Percentiles rank a stretch among this genome's conserved stretches.
Evolutionary conservation across 306 rosid species (phyloP).

Genomic region (Dryas alaskensis): DNA sequence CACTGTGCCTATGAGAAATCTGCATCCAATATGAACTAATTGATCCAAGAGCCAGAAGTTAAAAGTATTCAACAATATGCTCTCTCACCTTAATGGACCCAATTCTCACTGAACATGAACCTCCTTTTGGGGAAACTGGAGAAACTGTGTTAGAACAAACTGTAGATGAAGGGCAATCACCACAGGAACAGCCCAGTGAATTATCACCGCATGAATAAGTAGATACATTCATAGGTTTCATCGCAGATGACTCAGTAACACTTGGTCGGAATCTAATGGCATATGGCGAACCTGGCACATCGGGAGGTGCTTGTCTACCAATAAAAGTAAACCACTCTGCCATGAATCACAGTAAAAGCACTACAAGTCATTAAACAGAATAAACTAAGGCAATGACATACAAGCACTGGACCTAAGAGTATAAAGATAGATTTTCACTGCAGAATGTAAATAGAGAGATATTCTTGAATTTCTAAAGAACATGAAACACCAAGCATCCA

Average conservation of each 20-base stretch:
- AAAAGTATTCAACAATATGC: slow-evolving; percentile 11
- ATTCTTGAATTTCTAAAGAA: background rate
- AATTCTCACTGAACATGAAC: slow-evolving; percentile 70
- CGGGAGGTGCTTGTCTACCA: slow-evolving; percentile 64
- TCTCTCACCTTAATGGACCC: slow-evolving; percentile 77
- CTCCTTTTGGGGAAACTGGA: slow-evolving; percentile 41
- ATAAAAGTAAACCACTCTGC: slow-evolving; percentile 93
- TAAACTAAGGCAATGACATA: slow-evolving; percentile 13
- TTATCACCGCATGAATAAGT: slow-evolving; percentile 84
- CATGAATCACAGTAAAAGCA: slow-evolving; percentile 31
- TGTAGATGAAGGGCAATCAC: slow-evolving; percentile 88
- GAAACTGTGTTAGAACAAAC: slow-evolving; percentile 65
- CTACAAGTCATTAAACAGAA: slow-evolving; percentile 18
- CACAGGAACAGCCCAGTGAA: slow-evolving; percentile 96
- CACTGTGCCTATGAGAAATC: background rate
- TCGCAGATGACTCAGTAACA: slow-evolving; percentile 54
- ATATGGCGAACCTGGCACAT: slow-evolving; percentile 77
- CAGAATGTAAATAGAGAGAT: background rate
- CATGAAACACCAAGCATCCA: background rate
- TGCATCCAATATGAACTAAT: background rate
- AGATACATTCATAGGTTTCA: slow-evolving; percentile 91
- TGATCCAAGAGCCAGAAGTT: background rate
- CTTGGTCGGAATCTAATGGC: slow-evolving; percentile 61
- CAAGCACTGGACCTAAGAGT: slow-evolving; percentile 23
- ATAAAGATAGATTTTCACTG: slow-evolving; percentile 10